These are phyloP conservation scores for Rhynchosporium graminicola DNA, from an alignment of 2,329 filamentous ascomycete genomes.

Conservation along the genomic window DNA sequence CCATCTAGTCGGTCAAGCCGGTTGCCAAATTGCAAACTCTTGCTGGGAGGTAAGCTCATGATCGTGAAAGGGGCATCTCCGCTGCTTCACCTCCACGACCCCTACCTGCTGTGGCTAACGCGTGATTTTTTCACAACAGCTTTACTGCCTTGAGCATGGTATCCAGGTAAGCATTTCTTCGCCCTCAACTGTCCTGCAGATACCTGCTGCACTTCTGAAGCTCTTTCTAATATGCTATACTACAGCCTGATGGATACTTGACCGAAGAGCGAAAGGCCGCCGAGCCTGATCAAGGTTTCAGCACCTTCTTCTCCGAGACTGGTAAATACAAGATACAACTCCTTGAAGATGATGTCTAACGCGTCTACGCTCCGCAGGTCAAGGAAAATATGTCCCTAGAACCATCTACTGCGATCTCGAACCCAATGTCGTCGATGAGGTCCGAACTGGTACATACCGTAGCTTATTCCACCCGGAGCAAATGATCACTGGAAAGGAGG, in stretches of 20 bases:
- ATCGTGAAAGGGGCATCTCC: constrained; percentile 31
- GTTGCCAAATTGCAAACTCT: constrained; percentile 99
- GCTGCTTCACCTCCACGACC: constrained; percentile 13
- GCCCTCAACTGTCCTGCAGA: constrained; percentile 4
- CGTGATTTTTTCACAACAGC: constrained; percentile 55
- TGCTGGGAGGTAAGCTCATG: constrained; percentile 92
- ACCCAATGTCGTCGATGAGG: constrained; percentile 99
- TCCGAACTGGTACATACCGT: constrained; percentile 95
- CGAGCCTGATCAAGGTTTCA: constrained; percentile 96
- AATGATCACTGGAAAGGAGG: constrained; percentile 99
- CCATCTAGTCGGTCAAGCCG: constrained; percentile 91
- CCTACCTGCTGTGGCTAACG: constrained; percentile 32
- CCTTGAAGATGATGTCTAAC: constrained; percentile 36
- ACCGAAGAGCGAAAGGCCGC: constrained; percentile 95
- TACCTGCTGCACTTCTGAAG: constrained; percentile 6
- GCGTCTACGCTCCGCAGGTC: constrained; percentile 56
- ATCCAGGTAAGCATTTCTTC: constrained; percentile 75
- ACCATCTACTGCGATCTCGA: constrained; percentile 99
- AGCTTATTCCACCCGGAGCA: constrained; percentile 98
- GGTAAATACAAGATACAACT: constrained; percentile 58
- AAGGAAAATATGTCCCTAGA: constrained; percentile 98
- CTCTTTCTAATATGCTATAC: constrained; percentile 40
- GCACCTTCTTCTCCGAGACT: constrained; percentile 99
- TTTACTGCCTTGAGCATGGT: constrained; percentile 99
- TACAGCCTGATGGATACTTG: constrained; percentile 94